phyloP scores from a whole-genome alignment of 371 early-diverging fungal species.

The Blakeslea trispora region DNA sequence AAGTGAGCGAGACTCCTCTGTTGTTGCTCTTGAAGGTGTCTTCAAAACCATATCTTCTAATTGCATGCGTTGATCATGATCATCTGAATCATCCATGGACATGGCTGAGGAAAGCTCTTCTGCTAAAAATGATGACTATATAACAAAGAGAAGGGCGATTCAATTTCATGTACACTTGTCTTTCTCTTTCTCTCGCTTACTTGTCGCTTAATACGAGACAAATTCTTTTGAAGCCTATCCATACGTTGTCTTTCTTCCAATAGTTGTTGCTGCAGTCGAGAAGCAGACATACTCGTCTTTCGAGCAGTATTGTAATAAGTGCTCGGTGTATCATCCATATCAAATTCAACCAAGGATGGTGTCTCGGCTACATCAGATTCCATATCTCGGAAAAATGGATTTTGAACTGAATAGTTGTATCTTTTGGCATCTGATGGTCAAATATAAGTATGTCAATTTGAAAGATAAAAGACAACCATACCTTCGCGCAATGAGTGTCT shows the following conservation, averaged over 20 bases:
- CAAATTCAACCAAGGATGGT: constrained; percentile 10
- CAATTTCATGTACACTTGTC: neutral
- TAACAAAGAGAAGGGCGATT: neutral
- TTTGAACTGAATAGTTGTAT: constrained; percentile 8
- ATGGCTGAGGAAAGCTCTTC: neutral
- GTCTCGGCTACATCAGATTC: constrained; percentile 19
- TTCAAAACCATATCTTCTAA: neutral
- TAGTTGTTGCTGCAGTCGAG: neutral
- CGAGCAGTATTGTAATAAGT: neutral
- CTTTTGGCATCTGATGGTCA: constrained; percentile 5
- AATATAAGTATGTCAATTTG: too few species aligned
- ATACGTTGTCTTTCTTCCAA: constrained; percentile 17
- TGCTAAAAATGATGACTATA: constrained; percentile 21
- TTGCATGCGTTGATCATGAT: neutral
- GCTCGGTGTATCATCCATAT: constrained; percentile 4
- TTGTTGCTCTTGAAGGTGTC: neutral
- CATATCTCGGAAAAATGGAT: constrained; percentile 22
- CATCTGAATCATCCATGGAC: neutral
- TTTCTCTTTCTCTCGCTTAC: too few species aligned
- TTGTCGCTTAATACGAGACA: constrained; percentile 19
- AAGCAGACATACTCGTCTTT: neutral
- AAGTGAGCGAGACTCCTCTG: neutral
- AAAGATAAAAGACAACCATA: neutral
- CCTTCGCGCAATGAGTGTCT: constrained; percentile 29
- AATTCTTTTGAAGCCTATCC: constrained; percentile 13